Evolutionary conservation across 768 basidiomycete genomes (phyloP), one percentile per base, ranked within the genome.

Genomic region (Termitomyces sp.): DNA sequence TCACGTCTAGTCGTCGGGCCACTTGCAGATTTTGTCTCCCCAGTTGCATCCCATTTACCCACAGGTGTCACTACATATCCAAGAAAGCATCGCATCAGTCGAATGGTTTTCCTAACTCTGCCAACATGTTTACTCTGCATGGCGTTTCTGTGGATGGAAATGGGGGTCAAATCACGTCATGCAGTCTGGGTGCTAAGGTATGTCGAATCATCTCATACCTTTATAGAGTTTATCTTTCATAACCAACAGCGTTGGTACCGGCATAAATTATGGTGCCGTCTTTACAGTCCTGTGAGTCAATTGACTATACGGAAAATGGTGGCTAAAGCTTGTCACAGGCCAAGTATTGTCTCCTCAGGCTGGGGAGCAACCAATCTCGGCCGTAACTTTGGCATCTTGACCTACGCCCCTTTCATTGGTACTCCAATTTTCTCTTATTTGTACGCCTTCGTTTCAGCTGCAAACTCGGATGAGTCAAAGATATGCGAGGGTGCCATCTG

Each of bases 361-460:
- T 93, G 88, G 87, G 90, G 90, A 12, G 65, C 77, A 26, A 63
- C 74, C n/a, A 78, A 88, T 58, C 71, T 85, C 5, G 90, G 83
- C 9, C 81, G 90, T 54, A 93, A 93, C 67, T 92, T 82, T 56
- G 88, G 89, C 24, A 68, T 89, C 37, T 64, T 90, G 54, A 82
- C 85, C 46, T 90, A 88, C 60, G 83, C 89, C 0, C 85, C 88
- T 5, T 87, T 91, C 66, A 66, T 83, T 24, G 90, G 88, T 5
- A 90, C 88, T 0, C 81, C 88, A 1, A 35, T 82, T 0, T 91
- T 90, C 66, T 90, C 90, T 2, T 91, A 88, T 66, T 64, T 92
- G 0, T 93, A 90, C 57, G 90, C 90, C 14, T 82, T 85, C 60
- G 64, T 89, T 45, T 78, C 85, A 6, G 77, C 77, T 3, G 68